Base-by-base conservation (phyloP, 2,329 filamentous ascomycete genomes). In the Aureobasidium musti region DNA sequence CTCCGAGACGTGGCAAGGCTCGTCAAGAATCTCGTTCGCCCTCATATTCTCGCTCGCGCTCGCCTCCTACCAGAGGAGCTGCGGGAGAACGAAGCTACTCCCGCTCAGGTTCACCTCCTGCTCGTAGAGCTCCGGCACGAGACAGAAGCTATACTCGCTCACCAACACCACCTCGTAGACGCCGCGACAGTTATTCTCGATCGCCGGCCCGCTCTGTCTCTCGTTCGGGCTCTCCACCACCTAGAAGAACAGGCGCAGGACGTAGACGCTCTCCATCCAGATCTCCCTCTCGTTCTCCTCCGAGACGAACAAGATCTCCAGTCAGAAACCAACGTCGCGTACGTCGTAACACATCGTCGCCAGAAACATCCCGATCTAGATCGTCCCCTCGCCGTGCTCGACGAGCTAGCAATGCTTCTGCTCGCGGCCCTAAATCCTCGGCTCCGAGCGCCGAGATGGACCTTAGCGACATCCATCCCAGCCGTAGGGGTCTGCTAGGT, bases 391-490 rank as follows among this genome's bases (percentile, higher is more conserved):
- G 52, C 19, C 52, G 53, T 17, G 43, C 50, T 28, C 35, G 50
- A 37, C 47, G 39, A 37, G n/a, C 41, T n/a, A 65, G 49, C 14
- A 66, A 56, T 23, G 57, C 65, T 14, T 52, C 60, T 54, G 45
- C 49, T 19, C 57, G 60, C 23, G 59, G 17, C 5, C 56, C 53
- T 14, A 56, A 41, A 13, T 56, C 66, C 37, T 26, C 56, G 28
- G 65, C 64, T 17, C 56, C 43, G 14, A 41, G 54, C 28, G 60
- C 41, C 19, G 65, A 54, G 28, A 63, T 75, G 23, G 75, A 77
- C 61, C 50, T 76, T 57, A 74, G 72, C 43, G 70, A 74, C 43
- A 77, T 77, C 50, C 76, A 77, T 69, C 76, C 76, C 13, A 74
- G 72, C 35, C 69, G 76, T 19, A 71, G 76, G 66, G 74, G 73